Evolutionary conservation across 148 eudicot species (phyloP), one percentile per base, ranked within the genome.

Genomic region (Rhododendron williamsianum): DNA sequence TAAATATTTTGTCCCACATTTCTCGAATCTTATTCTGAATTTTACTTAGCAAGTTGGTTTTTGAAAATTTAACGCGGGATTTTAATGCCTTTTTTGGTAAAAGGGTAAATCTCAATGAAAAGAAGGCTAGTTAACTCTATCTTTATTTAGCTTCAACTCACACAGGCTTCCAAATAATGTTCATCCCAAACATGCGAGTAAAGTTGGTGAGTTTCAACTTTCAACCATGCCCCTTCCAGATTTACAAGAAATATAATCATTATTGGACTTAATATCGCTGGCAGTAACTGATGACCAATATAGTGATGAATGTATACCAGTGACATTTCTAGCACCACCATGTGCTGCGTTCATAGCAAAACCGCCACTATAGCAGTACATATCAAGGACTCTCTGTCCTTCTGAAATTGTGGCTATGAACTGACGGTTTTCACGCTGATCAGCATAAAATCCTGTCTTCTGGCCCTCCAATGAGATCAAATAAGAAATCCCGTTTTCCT

Each of bases 401-500:
- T 89, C 81, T 58, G 95, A 86, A 84, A 96, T 91, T 82, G 93
- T 92, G 74, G 95, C 90, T 82, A 96, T 90, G 83, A 93, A 94
- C 30, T 91, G 92, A 79, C 99, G 97, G 79, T 93, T 96, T 90
- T 95, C 98, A 80, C 99, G 98, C 89, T 96, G 99, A 92, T 96
- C 99, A 13, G 98, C 98, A 88, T 95, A 96, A 85, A 96, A 96
- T 33, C 99, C 99, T 56, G 98, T 96, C 89, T 96, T 96, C 85
- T 96, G 98, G 81, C 99, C 99, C 76, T 92, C 97, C 85, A 94
- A 93, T 9, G 99, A 93, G 83, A 96, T 85, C 56, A 90, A 88
- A 91, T 93, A 94, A 23, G 88, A 89, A 83, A 95, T 88, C 36
- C 92, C 93, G 86, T 92, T 95, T 89, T 96, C 99, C 93, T 90